phyloP scores from a whole-genome alignment of 768 basidiomycete species.

The Naganishia vishniacii region DNA sequence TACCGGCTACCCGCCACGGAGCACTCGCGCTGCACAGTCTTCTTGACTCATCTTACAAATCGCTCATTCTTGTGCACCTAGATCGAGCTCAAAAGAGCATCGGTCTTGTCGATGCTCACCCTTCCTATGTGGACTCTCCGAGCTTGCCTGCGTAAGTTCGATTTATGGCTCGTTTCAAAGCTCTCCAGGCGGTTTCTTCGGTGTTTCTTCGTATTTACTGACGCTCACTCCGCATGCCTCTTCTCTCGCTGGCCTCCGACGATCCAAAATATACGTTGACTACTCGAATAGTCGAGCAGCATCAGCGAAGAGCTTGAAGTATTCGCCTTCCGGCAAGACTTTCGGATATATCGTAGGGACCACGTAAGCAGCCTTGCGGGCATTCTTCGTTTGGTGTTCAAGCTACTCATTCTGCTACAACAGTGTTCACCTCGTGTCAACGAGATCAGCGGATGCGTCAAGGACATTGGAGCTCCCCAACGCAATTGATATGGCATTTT shows the following conservation, averaged over 20 bases:
- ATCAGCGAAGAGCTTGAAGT: constrained; percentile 67
- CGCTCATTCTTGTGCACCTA: neutral
- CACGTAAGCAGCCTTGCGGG: constrained; percentile 55
- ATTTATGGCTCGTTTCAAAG: neutral
- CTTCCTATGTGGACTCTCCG: constrained; percentile 63
- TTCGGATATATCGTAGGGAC: constrained; percentile 76
- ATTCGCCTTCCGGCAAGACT: constrained; percentile 79
- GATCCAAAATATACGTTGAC: neutral
- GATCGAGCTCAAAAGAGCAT: constrained; percentile 84
- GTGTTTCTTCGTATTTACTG: neutral
- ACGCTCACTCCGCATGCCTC: neutral
- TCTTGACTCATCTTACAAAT: neutral
- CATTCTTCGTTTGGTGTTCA: no score
- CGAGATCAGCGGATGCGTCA: constrained; percentile 62
- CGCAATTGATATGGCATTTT: constrained; percentile 80
- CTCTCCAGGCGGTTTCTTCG: neutral
- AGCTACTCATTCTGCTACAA: neutral
- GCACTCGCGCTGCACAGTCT: neutral
- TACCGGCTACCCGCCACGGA: neutral
- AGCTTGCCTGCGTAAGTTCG: constrained; percentile 52
- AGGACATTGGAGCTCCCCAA: constrained; percentile 63
- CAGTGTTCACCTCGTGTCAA: constrained; percentile 55
- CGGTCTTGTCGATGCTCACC: constrained; percentile 75
- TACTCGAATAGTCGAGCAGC: constrained; percentile 33
- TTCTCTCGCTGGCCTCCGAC: constrained; percentile 22